Conservation (phyloP, 768 basidiomycete species). For the Kondoa malvinella region DNA sequence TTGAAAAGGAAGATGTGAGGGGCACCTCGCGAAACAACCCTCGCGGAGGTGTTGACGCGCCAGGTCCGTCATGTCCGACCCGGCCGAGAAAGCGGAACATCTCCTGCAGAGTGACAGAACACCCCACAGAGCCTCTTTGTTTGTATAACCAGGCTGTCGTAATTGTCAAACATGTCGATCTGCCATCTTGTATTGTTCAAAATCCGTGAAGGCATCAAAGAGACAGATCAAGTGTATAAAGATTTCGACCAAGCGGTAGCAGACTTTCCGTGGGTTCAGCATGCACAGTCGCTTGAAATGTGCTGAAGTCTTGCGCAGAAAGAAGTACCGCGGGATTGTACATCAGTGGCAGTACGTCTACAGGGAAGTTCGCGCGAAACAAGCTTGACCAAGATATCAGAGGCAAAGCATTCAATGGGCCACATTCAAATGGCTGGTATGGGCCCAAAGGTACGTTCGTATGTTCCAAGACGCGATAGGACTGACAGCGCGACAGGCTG, state of each 20-base stretch:
- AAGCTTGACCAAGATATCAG: too few relatives aligned
- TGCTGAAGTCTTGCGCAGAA: neutral
- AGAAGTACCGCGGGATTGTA: neutral
- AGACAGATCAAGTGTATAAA: neutral
- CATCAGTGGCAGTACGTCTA: neutral
- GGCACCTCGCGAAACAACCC: neutral
- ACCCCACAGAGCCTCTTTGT: too few relatives aligned
- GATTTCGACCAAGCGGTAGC: neutral
- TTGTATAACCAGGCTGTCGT: too few relatives aligned
- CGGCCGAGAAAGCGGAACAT: too few relatives aligned
- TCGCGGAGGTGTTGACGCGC: too few relatives aligned
- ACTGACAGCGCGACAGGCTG: too few relatives aligned
- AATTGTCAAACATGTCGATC: neutral
- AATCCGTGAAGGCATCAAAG: neutral
- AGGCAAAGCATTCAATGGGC: neutral
- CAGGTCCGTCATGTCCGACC: too few relatives aligned
- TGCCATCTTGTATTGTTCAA: neutral
- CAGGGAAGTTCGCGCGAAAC: neutral
- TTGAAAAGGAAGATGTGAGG: neutral
- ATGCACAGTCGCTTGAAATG: neutral
- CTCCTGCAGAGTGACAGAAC: too few relatives aligned
- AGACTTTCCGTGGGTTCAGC: neutral
- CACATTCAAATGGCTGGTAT: neutral
- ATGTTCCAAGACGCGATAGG: too few relatives aligned
- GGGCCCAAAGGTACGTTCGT: too few relatives aligned